Conservation (phyloP, 495 filamentous ascomycete genomes). For the Trichocladium uniseriatum region DNA sequence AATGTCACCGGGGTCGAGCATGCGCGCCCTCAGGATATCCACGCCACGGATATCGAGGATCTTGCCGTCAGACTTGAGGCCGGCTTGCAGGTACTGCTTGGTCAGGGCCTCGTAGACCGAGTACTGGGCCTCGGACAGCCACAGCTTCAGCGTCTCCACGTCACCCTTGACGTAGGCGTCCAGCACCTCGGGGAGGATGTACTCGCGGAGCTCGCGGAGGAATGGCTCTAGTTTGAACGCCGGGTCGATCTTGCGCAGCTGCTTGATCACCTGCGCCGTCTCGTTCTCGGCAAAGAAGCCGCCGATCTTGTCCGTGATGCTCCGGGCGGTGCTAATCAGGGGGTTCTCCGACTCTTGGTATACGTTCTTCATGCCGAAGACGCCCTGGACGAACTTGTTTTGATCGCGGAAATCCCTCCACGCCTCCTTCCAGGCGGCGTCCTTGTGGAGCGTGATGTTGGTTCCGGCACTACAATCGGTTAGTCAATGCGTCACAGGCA, state of each 20-base stretch:
- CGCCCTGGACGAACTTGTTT: slow-evolving; percentile 75
- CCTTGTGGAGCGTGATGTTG: slow-evolving; percentile 91
- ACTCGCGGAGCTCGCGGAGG: slow-evolving; percentile 88
- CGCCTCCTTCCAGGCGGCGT: slow-evolving; percentile 89
- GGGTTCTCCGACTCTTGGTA: slow-evolving; percentile 98
- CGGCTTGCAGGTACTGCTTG: slow-evolving; percentile 87
- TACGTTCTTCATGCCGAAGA: slow-evolving; percentile 71
- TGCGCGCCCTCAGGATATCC: slow-evolving; percentile 77
- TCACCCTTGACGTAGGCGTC: slow-evolving; percentile 98
- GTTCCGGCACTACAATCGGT: slow-evolving; percentile 64
- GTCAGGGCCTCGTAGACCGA: slow-evolving; percentile 88
- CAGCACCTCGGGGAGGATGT: slow-evolving; percentile 93
- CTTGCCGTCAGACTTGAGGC: slow-evolving; percentile 85
- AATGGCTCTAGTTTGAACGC: slow-evolving; percentile 91
- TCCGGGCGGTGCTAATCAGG: slow-evolving; percentile 81
- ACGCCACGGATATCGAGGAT: slow-evolving; percentile 93
- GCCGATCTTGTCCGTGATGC: slow-evolving; percentile 83
- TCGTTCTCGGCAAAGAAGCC: slow-evolving; percentile 99
- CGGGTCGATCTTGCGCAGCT: slow-evolving; percentile 94
- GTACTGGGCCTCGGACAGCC: slow-evolving; percentile 92
- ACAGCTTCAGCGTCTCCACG: slow-evolving; percentile 77
- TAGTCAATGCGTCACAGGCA: slow-evolving; percentile 6
- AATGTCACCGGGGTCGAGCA: slow-evolving; percentile 94
- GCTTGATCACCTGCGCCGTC: slow-evolving; percentile 92
- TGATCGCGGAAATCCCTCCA: slow-evolving; percentile 89